A percentile compares a stretch with the other conserved stretches of the same genome.
Evolutionary conservation across 2,329 filamentous ascomycete species (phyloP).

Genomic region (Diplodia seriata): DNA sequence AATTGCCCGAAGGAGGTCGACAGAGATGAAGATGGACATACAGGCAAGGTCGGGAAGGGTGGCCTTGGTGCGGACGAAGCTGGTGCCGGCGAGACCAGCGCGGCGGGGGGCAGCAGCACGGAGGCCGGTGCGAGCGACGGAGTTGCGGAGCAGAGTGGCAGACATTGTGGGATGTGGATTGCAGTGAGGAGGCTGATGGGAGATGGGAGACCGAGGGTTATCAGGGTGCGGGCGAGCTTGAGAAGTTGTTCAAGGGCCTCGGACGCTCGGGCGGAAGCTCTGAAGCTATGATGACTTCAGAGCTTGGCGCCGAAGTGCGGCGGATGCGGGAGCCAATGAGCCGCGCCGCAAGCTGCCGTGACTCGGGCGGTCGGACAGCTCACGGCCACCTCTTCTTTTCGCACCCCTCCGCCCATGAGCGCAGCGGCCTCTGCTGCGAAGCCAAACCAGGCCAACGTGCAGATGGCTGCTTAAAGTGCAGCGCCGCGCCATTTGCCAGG

Average conservation of each 20-base stretch:
- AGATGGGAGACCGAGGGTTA: background rate
- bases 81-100: conserved; percentile 72
- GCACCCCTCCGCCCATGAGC: background rate
- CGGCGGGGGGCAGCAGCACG: conserved; percentile 68
- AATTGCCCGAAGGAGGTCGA: background rate
- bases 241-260: background rate
- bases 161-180: conserved; percentile 65
- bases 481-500: background rate
- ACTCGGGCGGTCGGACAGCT: background rate
- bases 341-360: background rate
- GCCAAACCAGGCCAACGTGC: background rate
- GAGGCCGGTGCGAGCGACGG: conserved; percentile 73
- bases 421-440: background rate
- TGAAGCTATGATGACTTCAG: conserved; percentile 29
- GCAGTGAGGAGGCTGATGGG: background rate
- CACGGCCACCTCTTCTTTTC: background rate
- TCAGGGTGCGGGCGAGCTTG: background rate
- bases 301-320: conserved; percentile 22
- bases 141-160: conserved; percentile 74
- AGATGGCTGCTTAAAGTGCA: background rate
- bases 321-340: conserved; percentile 2
- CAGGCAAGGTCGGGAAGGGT: conserved; percentile 89
- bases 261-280: conserved; percentile 25
- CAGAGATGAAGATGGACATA: conserved; percentile 51
- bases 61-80: conserved; percentile 84